Base-by-base conservation (phyloP, 352 stramenopile genomes). In the Globisporangium sylvaticum region DNA sequence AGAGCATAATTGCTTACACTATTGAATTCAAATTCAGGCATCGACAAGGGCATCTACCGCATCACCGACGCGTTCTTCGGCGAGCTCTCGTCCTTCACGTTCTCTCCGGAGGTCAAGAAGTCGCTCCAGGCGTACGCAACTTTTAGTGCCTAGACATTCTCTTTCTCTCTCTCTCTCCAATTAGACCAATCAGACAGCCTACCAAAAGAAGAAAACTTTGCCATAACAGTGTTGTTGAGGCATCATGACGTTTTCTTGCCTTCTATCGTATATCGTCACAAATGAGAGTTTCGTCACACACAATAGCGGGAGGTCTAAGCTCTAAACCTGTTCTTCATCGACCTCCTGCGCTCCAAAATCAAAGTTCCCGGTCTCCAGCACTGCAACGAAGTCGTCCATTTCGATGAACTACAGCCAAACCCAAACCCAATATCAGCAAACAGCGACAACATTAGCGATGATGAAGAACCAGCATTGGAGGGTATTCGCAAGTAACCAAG, bases 31-130 rank as follows among this genome's bases (percentile, higher is more conserved):
- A 20, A 44, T 44, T 24, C 15, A 91, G 84, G 83, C 62, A 79
- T 93, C 52, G 84, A 93, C 67, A 90, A 84, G 64, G 83, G 81
- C 68, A 89, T 91, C 72, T 88, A 90, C 81, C 80, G 78, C 71
- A 89, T 93, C 71, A 88, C 81, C 4, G 69, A 84, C 44, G 74
- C 85, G 62, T 93, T 91, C 69, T 80, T 80, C 71, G 71, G 69
- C 42, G 84, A 91, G 29, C 64, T 91, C 37, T 73, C 77, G 24
- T 73, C 81, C 39, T 90, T 90, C 62, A 68, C 69, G 31, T 87
- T 90, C 50, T 68, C 82, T 25, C 60, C 78, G 0, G 67, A 53
- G 18, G 78, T 91, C 22, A 86, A 87, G 68, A 73, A 74, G 27
- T 71, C 78, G 22, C 66, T 92, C 34, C 64, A 73, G 52, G 64